Conservation (phyloP, 1,139 yeast genomes). For the Kluyveromyces marxianus region DNA sequence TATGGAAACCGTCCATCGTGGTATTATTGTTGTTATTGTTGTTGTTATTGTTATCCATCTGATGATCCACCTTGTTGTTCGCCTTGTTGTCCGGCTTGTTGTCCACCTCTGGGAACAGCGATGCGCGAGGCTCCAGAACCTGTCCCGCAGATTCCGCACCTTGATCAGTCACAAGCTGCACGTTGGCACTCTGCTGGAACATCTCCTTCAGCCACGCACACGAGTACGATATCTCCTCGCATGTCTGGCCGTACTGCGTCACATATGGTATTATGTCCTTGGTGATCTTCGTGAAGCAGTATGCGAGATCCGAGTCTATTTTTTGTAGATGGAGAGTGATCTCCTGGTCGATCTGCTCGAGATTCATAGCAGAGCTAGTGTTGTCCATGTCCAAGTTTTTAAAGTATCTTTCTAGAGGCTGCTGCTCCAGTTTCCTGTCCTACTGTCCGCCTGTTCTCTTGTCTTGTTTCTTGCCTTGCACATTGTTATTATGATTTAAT, state of each 20-base stretch:
- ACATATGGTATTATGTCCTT: conserved; percentile 29
- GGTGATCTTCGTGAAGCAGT: conserved; percentile 26
- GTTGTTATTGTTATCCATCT: not conserved
- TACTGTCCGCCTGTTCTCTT: too few species aligned
- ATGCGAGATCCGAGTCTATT: conserved; percentile 49
- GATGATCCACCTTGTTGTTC: too few species aligned
- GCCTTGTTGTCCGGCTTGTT: not conserved
- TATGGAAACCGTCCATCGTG: too few species aligned
- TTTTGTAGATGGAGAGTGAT: conserved; percentile 73
- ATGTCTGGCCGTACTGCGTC: conserved; percentile 21
- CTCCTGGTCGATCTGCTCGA: conserved; percentile 73
- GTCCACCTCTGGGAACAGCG: conserved; percentile 26
- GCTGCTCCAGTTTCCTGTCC: not conserved
- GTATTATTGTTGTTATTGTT: not conserved
- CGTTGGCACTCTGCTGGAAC: conserved; percentile 28
- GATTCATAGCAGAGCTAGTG: not conserved
- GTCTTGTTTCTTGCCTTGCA: not conserved
- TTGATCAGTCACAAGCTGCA: conserved; percentile 17
- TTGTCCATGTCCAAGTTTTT: not conserved
- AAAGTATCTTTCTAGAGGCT: too few species aligned
- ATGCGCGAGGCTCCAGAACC: conserved; percentile 14
- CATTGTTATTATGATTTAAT: not conserved
- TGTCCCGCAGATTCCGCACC: conserved; percentile 19
- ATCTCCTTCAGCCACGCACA: conserved; percentile 25
- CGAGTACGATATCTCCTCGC: conserved; percentile 27